Evolutionary conservation across 768 basidiomycete genomes (phyloP).

Genomic region (Hypsizygus marmoreus): DNA sequence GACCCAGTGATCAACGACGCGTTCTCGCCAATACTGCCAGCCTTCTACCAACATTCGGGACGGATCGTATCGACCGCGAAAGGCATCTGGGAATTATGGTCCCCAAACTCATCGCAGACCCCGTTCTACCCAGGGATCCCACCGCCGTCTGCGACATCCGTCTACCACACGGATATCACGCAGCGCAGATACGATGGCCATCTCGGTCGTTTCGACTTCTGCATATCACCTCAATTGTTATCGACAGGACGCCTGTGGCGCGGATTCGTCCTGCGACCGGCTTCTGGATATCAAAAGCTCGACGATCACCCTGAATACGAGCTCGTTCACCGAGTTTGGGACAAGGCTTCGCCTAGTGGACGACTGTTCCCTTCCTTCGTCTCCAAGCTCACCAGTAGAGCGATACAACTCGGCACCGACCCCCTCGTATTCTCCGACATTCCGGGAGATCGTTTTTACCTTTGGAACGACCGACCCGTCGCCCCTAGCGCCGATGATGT

Average conservation of each 20-base stretch:
- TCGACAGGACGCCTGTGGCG: not conserved
- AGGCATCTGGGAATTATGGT: conserved; percentile 1
- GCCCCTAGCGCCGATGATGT: not conserved
- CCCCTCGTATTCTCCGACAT: too few species aligned
- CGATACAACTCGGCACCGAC: not conserved
- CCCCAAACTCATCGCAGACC: not conserved
- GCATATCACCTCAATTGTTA: conserved; percentile 11
- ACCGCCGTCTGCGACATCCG: not conserved
- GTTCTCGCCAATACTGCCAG: not conserved
- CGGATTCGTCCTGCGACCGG: not conserved
- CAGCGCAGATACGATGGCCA: conserved; percentile 14
- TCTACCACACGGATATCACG: not conserved
- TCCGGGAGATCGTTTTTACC: not conserved
- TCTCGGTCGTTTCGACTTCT: conserved; percentile 14
- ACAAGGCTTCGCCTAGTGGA: not conserved
- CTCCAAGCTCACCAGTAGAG: not conserved
- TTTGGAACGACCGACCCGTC: not conserved
- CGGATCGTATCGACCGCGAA: not conserved
- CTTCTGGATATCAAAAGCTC: not conserved
- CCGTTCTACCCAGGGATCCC: conserved; percentile 18
- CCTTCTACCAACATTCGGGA: not conserved
- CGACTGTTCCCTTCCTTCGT: not conserved
- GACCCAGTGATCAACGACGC: not conserved
- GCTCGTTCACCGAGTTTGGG: not conserved
- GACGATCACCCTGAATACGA: not conserved